phyloP scores from a whole-genome alignment of 768 basidiomycete genomes.

The Mycena kentingensis region DNA sequence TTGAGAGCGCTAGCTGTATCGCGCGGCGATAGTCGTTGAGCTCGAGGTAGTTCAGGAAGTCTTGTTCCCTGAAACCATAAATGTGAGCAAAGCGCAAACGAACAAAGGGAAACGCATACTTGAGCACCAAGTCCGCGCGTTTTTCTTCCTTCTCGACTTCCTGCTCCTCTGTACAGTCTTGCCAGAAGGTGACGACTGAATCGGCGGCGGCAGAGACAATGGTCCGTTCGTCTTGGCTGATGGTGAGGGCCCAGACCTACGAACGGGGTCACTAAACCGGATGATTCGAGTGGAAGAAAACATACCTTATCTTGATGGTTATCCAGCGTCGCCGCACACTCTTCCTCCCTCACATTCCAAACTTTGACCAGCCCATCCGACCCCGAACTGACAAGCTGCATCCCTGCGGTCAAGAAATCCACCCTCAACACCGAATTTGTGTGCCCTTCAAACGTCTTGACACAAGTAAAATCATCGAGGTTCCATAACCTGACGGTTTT shows the following conservation, averaged over 20 bases:
- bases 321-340: constrained; percentile 86
- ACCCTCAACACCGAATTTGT: constrained; percentile 95
- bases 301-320: constrained; percentile 96
- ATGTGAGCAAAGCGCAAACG: neutral
- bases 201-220: constrained; percentile 96
- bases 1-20: constrained; percentile 86
- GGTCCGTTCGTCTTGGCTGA: constrained; percentile 77
- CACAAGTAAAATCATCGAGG: constrained; percentile 88
- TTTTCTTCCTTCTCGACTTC: constrained; percentile 73
- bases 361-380: constrained; percentile 96
- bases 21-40: constrained; percentile 90
- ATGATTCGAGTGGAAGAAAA: neutral
- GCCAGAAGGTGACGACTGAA: constrained; percentile 94
- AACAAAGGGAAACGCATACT: constrained; percentile 50
- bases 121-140: constrained; percentile 73
- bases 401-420: constrained; percentile 81
- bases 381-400: constrained; percentile 86
- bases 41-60: constrained; percentile 86
- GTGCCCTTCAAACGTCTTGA: constrained; percentile 98
- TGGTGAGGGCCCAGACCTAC: constrained; percentile 94
- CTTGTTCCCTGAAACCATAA: constrained; percentile 79
- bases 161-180: constrained; percentile 88
- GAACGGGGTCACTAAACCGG: neutral
- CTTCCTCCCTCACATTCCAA: constrained; percentile 90
- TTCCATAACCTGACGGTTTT: constrained; percentile 94